A percentile compares a stretch with the other conserved stretches of the same genome.
Conservation (phyloP, 331 rosid genomes). For the Cydonia oblonga region DNA sequence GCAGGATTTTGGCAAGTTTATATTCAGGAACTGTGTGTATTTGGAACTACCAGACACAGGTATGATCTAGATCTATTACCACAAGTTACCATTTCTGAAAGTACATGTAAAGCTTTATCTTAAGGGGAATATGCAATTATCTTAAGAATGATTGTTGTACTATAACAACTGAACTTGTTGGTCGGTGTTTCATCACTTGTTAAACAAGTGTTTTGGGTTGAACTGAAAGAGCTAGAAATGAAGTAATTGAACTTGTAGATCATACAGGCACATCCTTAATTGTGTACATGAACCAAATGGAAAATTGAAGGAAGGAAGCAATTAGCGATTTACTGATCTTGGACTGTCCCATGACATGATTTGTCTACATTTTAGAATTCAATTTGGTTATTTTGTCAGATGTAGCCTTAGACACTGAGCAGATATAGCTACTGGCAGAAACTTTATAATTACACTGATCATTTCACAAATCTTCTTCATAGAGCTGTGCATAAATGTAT, state of each 20-base stretch:
- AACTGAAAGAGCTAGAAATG: not conserved
- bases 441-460: not conserved
- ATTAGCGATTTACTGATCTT: not conserved
- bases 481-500: not conserved
- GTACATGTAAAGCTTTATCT: not conserved
- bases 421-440: not conserved
- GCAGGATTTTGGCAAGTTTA: constrained; percentile 97
- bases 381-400: not conserved
- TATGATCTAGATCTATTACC: constrained; percentile 6
- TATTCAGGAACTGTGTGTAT: constrained; percentile 94
- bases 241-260: not conserved
- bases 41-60: constrained; percentile 99
- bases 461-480: not conserved
- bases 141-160: not conserved
- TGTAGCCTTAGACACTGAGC: not conserved
- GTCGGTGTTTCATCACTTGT: not conserved
- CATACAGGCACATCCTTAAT: not conserved
- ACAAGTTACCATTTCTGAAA: not conserved
- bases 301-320: not conserved
- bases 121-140: not conserved
- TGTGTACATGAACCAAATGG: not conserved
- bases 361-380: not conserved
- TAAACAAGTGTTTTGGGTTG: not conserved
- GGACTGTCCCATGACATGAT: not conserved
- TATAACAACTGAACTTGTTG: not conserved